phyloP scores from a whole-genome alignment of 2,329 filamentous ascomycete genomes.

The Periconia sp. region DNA sequence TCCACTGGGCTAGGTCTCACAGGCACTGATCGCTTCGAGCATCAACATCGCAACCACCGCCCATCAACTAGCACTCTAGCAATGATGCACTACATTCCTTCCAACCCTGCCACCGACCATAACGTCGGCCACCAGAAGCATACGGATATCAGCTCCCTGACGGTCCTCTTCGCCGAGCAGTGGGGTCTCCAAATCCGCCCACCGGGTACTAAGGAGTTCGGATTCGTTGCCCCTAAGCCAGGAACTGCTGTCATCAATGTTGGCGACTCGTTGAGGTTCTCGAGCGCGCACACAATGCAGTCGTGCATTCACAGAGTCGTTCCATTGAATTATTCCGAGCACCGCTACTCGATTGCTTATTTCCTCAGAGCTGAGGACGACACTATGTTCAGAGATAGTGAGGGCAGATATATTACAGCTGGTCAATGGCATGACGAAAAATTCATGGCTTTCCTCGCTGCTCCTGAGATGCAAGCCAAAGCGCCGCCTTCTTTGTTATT shows the following conservation, averaged over 20 bases:
- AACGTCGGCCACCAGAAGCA: constrained; percentile 41
- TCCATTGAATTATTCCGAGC: constrained; percentile 58
- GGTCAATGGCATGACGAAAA: constrained; percentile 42
- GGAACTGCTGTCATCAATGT: constrained; percentile 64
- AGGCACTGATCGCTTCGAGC: constrained; percentile 34
- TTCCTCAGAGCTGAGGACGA: constrained; percentile 64
- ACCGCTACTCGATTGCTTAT: constrained; percentile 66
- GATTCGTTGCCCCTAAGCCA: constrained; percentile 56
- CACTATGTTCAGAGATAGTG: constrained; percentile 61
- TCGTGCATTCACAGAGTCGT: constrained; percentile 65
- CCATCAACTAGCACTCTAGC: constrained; percentile 39
- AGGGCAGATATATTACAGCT: constrained; percentile 62
- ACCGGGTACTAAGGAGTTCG: constrained; percentile 51
- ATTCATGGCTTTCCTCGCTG: constrained; percentile 37
- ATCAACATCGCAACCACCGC: constrained; percentile 37
- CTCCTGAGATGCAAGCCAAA: constrained; percentile 28
- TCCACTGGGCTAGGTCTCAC: constrained; percentile 33
- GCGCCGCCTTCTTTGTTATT: constrained; percentile 30
- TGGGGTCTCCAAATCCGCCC: constrained; percentile 64
- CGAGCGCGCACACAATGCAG: constrained; percentile 60
- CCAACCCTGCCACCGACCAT: constrained; percentile 22
- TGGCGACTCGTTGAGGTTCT: constrained; percentile 65
- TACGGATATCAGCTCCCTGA: constrained; percentile 40
- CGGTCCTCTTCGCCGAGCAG: constrained; percentile 57
- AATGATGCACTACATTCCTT: constrained; percentile 43